phyloP scores from a whole-genome alignment of 768 basidiomycete genomes.

The Trametes cubensis region DNA sequence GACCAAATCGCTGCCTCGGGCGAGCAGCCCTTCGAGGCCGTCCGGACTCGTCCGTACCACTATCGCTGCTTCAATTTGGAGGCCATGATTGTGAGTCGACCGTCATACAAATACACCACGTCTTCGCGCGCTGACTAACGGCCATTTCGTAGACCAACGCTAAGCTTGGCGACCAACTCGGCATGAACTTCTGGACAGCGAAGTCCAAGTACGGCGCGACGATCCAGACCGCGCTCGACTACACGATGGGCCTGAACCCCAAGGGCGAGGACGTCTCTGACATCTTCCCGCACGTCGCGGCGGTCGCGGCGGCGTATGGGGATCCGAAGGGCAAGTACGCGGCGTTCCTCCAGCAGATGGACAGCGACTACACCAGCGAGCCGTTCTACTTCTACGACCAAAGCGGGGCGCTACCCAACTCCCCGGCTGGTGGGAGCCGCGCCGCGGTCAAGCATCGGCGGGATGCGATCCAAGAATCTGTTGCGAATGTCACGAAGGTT shows the following conservation, averaged over 20 bases:
- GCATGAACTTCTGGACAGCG: conserved; percentile 48
- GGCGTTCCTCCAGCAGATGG: conserved; percentile 42
- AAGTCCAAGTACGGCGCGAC: conserved; percentile 53
- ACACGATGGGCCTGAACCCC: conserved; percentile 45
- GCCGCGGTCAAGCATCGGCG: conserved; percentile 29
- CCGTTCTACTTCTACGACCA: conserved; percentile 56
- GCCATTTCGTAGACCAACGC: conserved; percentile 45
- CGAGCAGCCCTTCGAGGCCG: conserved; percentile 61
- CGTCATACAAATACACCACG: not conserved
- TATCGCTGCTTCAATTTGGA: conserved; percentile 63
- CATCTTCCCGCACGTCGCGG: conserved; percentile 51
- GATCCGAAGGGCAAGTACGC: conserved; percentile 55
- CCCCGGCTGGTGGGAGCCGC: conserved; percentile 36
- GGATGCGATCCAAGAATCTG: not conserved
- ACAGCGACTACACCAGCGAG: conserved; percentile 38
- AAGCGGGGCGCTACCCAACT: conserved; percentile 40
- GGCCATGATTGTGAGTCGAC: conserved; percentile 52
- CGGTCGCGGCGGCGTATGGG: conserved; percentile 55
- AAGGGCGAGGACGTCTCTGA: conserved; percentile 45
- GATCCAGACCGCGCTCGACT: conserved; percentile 57
- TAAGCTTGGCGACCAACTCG: conserved; percentile 56
- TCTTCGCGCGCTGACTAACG: not conserved
- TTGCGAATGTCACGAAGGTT: not conserved
- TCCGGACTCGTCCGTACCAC: conserved; percentile 56
- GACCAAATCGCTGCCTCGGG: conserved; percentile 55